Percentiles rank a stretch among this genome's conserved stretches.
Conservation (phyloP, 2,329 filamentous ascomycete genomes). For the Ophiosphaerella korrae region DNA sequence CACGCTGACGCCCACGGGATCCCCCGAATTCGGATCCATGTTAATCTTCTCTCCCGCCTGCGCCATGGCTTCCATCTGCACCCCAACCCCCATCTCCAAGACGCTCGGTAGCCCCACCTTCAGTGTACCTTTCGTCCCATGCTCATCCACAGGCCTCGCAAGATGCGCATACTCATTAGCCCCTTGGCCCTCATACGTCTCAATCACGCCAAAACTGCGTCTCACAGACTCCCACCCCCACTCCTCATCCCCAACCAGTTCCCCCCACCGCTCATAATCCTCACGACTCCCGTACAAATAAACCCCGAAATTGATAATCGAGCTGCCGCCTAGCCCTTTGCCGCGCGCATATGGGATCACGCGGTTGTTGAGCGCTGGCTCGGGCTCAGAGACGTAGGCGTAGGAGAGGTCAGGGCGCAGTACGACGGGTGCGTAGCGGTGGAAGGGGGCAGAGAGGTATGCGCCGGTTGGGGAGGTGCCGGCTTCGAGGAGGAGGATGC, state of each 20-base stretch:
- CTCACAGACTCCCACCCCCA: slow-evolving; percentile 63
- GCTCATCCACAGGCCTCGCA: slow-evolving; percentile 51
- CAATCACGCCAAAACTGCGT: slow-evolving; percentile 57
- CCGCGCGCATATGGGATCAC: slow-evolving; percentile 53
- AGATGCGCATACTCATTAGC: slow-evolving; percentile 51
- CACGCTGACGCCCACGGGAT: slow-evolving; percentile 37
- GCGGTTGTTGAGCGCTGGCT: slow-evolving; percentile 45
- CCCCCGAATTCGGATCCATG: slow-evolving; percentile 56
- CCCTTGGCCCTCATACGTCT: slow-evolving; percentile 55
- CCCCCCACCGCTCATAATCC: slow-evolving; percentile 68
- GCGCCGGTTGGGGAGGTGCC: slow-evolving; percentile 58
- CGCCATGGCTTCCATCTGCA: slow-evolving; percentile 61
- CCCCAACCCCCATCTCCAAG: slow-evolving; percentile 61
- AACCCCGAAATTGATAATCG: slow-evolving; percentile 52
- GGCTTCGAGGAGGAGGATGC: slow-evolving; percentile 66
- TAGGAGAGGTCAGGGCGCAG: slow-evolving; percentile 59
- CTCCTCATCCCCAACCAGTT: slow-evolving; percentile 58
- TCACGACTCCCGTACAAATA: slow-evolving; percentile 57
- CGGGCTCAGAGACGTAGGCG: slow-evolving; percentile 50
- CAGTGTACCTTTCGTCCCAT: slow-evolving; percentile 50
- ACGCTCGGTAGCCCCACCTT: slow-evolving; percentile 53
- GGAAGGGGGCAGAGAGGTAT: slow-evolving; percentile 51
- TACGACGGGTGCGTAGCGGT: slow-evolving; percentile 55
- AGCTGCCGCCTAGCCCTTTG: slow-evolving; percentile 57
- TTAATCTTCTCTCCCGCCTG: slow-evolving; percentile 60